Evolutionary conservation across 1,139 yeast genomes (phyloP).

Genomic region (Blastobotrys ciferrii): DNA sequence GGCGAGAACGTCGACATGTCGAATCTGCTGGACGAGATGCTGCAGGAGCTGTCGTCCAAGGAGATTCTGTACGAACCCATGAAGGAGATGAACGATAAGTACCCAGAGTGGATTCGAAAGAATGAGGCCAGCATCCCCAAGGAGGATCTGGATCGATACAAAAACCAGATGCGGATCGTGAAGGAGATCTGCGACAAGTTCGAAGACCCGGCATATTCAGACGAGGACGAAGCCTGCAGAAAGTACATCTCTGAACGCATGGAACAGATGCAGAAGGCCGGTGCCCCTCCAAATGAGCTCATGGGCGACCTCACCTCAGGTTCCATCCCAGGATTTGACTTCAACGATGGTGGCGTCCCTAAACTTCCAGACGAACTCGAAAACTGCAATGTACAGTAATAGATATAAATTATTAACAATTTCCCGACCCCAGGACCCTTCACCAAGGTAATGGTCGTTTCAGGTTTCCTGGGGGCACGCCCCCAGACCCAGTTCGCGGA

Average conservation of each 20-base stretch:
- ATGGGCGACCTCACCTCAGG: slow-evolving; percentile 63
- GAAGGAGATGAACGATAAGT: slow-evolving; percentile 69
- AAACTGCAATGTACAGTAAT: slow-evolving; percentile 18
- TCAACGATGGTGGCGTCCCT: slow-evolving; percentile 22
- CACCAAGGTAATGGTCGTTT: no score
- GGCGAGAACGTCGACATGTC: slow-evolving; percentile 55
- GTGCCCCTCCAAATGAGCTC: slow-evolving; percentile 83
- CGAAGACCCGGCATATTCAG: slow-evolving; percentile 56
- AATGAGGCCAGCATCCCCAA: slow-evolving; percentile 40
- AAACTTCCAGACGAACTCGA: slow-evolving; percentile 18
- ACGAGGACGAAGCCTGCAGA: slow-evolving; percentile 49
- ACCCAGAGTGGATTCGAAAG: slow-evolving; percentile 57
- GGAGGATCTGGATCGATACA: slow-evolving; percentile 36
- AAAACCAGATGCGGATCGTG: slow-evolving; percentile 37
- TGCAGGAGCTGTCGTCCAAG: slow-evolving; percentile 81
- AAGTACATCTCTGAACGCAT: slow-evolving; percentile 55
- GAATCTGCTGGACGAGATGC: slow-evolving; percentile 69
- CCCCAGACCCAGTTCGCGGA: no score
- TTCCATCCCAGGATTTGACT: slow-evolving; percentile 53
- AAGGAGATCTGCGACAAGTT: slow-evolving; percentile 54
- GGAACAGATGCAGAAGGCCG: slow-evolving; percentile 57
- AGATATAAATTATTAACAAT: not conserved
- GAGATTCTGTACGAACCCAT: slow-evolving; percentile 87
- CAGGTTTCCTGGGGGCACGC: no score
- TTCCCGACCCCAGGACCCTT: no score